Percentiles rank a stretch among this genome's conserved stretches.
These are phyloP conservation scores for Pythium coloratum DNA, from an alignment of 352 stramenopile species.

Conservation along the genomic window DNA sequence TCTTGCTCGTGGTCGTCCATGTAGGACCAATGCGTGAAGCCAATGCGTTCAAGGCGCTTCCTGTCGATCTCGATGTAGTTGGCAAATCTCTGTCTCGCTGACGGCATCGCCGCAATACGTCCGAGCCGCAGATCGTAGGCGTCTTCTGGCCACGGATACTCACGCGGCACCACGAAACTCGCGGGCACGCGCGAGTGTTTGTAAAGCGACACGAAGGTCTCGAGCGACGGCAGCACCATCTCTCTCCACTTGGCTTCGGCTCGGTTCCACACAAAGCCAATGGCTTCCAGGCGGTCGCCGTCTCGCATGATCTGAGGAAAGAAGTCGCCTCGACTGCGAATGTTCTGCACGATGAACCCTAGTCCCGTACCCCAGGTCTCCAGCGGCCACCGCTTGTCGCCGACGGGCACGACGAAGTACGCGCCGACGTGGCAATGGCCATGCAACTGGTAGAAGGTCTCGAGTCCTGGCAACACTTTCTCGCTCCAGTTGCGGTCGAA, in stretches of 20 bases:
- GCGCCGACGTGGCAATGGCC: slow-evolving; percentile 42
- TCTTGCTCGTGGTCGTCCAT: slow-evolving; percentile 10
- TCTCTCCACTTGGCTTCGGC: slow-evolving; percentile 45
- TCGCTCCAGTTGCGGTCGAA: slow-evolving; percentile 52
- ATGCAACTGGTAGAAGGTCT: slow-evolving; percentile 40
- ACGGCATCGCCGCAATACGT: slow-evolving; percentile 28
- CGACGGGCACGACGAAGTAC: slow-evolving; percentile 43
- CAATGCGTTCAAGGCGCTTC: slow-evolving; percentile 43
- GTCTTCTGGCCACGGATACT: slow-evolving; percentile 38
- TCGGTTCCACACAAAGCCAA: slow-evolving; percentile 62
- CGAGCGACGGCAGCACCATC: slow-evolving; percentile 44
- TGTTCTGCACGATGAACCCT: slow-evolving; percentile 59
- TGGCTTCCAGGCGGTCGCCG: slow-evolving; percentile 39
- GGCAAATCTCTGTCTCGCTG: slow-evolving; percentile 32
- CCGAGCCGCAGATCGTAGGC: slow-evolving; percentile 42
- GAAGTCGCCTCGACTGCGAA: slow-evolving; percentile 48
- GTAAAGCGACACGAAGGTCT: slow-evolving; percentile 42
- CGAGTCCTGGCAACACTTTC: slow-evolving; percentile 47
- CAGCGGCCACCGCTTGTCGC: slow-evolving; percentile 35
- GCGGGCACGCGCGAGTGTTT: slow-evolving; percentile 34
- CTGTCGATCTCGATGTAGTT: slow-evolving; percentile 59
- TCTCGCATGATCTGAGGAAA: slow-evolving; percentile 52
- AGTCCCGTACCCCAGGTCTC: slow-evolving; percentile 40
- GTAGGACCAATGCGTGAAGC: slow-evolving; percentile 43
- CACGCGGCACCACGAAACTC: slow-evolving; percentile 52